These are phyloP conservation scores for Trichoderma lentiforme DNA, from an alignment of 2,329 filamentous ascomycete species.

Conservation along the genomic window DNA sequence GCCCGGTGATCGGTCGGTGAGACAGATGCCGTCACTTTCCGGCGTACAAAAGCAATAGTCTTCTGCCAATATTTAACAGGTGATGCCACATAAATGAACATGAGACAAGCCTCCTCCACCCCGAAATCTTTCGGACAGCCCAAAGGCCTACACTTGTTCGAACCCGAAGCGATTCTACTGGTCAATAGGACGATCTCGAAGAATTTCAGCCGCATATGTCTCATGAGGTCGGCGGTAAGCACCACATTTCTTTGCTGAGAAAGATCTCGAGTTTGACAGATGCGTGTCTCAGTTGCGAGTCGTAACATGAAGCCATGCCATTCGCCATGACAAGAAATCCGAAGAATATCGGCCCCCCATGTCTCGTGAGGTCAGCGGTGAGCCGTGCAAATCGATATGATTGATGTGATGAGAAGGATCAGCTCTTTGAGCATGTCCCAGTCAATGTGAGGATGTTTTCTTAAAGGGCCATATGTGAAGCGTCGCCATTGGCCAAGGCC, in stretches of 20 bases:
- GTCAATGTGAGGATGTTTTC: background rate
- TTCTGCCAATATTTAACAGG: background rate
- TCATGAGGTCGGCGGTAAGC: background rate
- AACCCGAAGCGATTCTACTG: background rate
- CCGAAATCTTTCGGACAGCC: background rate
- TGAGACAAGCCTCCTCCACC: background rate
- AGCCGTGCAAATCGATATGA: background rate
- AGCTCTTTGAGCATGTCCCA: background rate
- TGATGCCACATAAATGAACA: background rate
- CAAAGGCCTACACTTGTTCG: background rate
- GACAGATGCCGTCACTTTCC: background rate
- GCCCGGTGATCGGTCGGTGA: background rate
- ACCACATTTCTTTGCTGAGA: background rate
- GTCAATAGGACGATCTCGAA: background rate
- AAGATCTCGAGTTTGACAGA: background rate
- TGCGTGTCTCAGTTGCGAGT: background rate
- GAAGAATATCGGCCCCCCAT: background rate
- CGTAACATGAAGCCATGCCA: background rate
- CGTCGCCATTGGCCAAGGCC: background rate
- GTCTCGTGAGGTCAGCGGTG: background rate
- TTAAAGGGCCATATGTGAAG: background rate
- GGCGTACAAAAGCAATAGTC: background rate
- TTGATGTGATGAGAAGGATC: background rate
- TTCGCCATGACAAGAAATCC: background rate
- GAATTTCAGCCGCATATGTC: background rate